These are phyloP conservation scores for Vanrija humicola DNA, from an alignment of 1,284 basidiomycete species.

Conservation along the genomic window DNA sequence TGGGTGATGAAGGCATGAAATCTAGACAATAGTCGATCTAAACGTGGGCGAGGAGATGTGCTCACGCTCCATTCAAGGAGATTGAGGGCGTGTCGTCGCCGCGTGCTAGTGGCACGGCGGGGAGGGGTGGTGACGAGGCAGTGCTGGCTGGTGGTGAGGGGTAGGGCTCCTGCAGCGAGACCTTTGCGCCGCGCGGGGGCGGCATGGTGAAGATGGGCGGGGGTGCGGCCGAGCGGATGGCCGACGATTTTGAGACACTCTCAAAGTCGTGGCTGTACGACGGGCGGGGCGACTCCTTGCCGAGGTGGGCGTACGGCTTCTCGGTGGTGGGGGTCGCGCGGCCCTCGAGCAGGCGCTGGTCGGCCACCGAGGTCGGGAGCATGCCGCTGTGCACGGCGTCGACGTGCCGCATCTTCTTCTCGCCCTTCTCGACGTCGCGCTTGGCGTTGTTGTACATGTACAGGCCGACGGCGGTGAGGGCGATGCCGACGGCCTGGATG, in stretches of 20 bases:
- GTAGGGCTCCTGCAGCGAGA: conserved; percentile 20
- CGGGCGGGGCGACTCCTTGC: conserved; percentile 31
- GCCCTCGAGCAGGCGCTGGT: conserved; percentile 38
- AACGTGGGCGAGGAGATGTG: too few relatives aligned
- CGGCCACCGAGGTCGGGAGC: conserved; percentile 38
- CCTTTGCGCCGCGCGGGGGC: conserved; percentile 9
- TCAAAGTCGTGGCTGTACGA: conserved; percentile 21
- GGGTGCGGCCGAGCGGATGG: conserved; percentile 15
- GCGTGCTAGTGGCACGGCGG: not conserved
- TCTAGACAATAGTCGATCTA: too few relatives aligned
- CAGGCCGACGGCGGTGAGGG: conserved; percentile 81
- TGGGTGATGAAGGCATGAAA: too few relatives aligned
- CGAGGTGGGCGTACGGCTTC: not conserved
- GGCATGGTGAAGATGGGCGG: conserved; percentile 10
- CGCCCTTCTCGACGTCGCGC: conserved; percentile 84
- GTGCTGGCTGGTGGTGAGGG: conserved; percentile 42
- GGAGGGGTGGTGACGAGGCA: conserved; percentile 31
- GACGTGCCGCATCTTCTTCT: conserved; percentile 78
- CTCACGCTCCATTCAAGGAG: too few relatives aligned
- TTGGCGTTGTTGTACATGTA: conserved; percentile 97
- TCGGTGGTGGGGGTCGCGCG: not conserved
- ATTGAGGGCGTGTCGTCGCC: too few relatives aligned
- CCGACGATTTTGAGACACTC: conserved; percentile 29
- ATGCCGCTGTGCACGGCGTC: conserved; percentile 60
- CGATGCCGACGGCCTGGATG: conserved; percentile 81